Base-by-base conservation (phyloP, 306 rosid genomes). In the Vigna reflexopilosa region DNA sequence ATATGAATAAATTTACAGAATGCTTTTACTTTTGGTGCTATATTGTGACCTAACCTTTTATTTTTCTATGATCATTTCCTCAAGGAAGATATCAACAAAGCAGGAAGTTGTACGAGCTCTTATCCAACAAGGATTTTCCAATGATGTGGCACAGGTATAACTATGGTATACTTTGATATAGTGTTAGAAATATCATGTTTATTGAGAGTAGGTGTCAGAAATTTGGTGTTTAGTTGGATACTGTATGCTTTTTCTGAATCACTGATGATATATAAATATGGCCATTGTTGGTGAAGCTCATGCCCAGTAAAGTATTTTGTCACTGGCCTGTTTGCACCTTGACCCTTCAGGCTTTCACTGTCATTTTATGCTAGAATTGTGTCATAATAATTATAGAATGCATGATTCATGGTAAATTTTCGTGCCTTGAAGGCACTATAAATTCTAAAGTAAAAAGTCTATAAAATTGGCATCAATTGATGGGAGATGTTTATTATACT, bases 131-230 rank as follows among this genome's bases (percentile, higher is more conserved):
- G 98, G 97, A 24, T 95, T 95, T 81, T 92, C 98, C 47, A 86
- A 85, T 24, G 98, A 92, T 82, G 97, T 95, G 72, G 92, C 98
- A 73, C 97, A 92, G 95, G 98, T 95, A 91, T 74, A 45, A 56
- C 73, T 16, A 58, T 48, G 17, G 49, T 64, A 19, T 74, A 16
- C 55, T 70, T 47, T 51, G 24, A 68, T 57, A 36, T 36, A 36
- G 40, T 36, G 8, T 36, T 42, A 9, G 47, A 42, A 42, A 42
- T 42, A 7, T 42, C 47, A 8, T 42, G 47, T 42, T 42, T 42
- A 42, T 40, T 40, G 44, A 40, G 2, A 42, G 3, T 42, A 42
- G 12, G 44, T 61, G 45, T 50, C 51, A 19, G 54, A 68, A 32
- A 15, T 19, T 45, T 28, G 5, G 15, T 74, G 77, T 68, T 67